phyloP scores from a whole-genome alignment of 1,284 basidiomycete genomes.

The Naganishia cerealis region DNA sequence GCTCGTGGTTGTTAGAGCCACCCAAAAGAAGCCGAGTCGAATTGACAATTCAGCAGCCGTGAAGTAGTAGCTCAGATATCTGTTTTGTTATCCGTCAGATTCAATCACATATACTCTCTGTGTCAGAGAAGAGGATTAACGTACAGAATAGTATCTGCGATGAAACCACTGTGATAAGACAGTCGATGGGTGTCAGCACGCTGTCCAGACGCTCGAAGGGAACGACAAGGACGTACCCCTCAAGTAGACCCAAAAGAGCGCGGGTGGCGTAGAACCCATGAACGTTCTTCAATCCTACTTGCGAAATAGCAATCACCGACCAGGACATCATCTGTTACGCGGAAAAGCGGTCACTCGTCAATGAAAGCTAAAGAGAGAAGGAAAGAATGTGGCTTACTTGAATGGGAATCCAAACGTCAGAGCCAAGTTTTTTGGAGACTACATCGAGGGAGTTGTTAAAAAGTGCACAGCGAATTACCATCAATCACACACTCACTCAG shows the following conservation, averaged over 20 bases:
- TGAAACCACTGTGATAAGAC: constrained; percentile 43
- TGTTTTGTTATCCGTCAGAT: background rate
- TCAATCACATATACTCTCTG: background rate
- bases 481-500: constrained; percentile 37
- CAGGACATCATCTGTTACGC: constrained; percentile 47
- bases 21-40: constrained; percentile 53
- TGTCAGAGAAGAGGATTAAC: background rate
- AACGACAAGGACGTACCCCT: constrained; percentile 36
- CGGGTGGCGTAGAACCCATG: constrained; percentile 47
- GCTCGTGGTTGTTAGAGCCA: constrained; percentile 42
- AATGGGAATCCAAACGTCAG: constrained; percentile 52
- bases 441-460: background rate
- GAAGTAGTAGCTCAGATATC: constrained; percentile 51
- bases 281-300: constrained; percentile 41
- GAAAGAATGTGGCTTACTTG: constrained; percentile 2
- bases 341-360: background rate
- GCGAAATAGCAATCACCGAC: constrained; percentile 46
- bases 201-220: background rate
- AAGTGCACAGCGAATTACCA: background rate
- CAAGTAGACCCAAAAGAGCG: constrained; percentile 49
- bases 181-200: constrained; percentile 16
- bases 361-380: background rate
- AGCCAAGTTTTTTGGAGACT: constrained; percentile 53
- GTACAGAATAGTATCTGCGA: constrained; percentile 54
- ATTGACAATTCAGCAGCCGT: constrained; percentile 48